Evolutionary conservation across 2,329 filamentous ascomycete species (phyloP).

Genomic region (Colletotrichum theobromicola): DNA sequence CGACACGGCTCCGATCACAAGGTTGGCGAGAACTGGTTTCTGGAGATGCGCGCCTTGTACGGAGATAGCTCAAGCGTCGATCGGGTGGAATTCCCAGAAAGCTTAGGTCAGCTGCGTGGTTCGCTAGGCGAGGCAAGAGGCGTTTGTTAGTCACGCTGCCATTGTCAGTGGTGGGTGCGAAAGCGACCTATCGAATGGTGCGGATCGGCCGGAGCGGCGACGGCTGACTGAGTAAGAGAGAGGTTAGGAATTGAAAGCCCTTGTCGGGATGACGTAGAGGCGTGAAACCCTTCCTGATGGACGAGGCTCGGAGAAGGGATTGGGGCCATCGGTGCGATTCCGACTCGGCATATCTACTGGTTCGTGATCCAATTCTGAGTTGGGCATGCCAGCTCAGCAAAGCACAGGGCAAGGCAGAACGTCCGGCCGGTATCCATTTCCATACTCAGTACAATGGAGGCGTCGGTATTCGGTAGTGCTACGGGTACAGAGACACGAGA

Average conservation of each 20-base stretch:
- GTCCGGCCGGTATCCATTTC: not conserved
- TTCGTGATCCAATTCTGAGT: not conserved
- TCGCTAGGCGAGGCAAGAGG: slow-evolving; percentile 7
- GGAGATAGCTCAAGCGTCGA: not conserved
- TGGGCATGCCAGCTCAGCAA: not conserved
- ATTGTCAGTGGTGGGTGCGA: slow-evolving; percentile 5
- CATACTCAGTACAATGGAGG: not conserved
- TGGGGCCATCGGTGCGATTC: slow-evolving; percentile 6
- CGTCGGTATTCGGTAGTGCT: not conserved
- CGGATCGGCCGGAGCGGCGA: slow-evolving; percentile 19
- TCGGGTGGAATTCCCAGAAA: slow-evolving; percentile 1
- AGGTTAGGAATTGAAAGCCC: not conserved
- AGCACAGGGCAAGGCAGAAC: slow-evolving; percentile 6
- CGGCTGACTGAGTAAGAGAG: slow-evolving; percentile 9
- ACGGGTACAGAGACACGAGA: not conserved
- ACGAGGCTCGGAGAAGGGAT: slow-evolving; percentile 1
- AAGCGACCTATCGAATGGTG: not conserved
- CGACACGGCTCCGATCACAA: slow-evolving; percentile 17
- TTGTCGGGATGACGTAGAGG: slow-evolving; percentile 14
- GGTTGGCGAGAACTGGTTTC: not conserved
- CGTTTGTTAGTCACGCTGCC: slow-evolving; percentile 1
- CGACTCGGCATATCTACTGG: not conserved
- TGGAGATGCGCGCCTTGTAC: not conserved
- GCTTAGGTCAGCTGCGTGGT: slow-evolving; percentile 12
- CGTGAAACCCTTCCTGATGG: not conserved